phyloP scores from a whole-genome alignment of 2,329 filamentous ascomycete genomes.

The Curvularia verruculosa region DNA sequence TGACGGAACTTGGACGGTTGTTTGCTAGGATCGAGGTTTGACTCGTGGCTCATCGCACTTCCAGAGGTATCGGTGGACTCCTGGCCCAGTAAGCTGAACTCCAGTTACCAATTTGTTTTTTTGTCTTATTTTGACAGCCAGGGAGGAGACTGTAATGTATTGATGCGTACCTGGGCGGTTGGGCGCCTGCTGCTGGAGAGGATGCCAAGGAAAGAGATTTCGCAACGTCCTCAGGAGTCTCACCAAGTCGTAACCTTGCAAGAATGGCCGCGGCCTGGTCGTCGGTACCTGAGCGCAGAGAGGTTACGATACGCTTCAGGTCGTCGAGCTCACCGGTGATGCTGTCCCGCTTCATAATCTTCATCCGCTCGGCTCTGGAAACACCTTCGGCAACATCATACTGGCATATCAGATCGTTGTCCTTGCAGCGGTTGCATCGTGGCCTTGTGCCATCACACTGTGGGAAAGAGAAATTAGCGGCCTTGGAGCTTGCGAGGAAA shows the following conservation, averaged over 20 bases:
- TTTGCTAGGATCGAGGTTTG: conserved; percentile 12
- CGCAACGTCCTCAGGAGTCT: conserved; percentile 28
- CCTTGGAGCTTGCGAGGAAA: neutral
- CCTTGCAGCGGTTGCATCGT: conserved; percentile 28
- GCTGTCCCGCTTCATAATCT: conserved; percentile 29
- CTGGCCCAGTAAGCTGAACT: conserved; percentile 25
- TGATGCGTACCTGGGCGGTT: conserved; percentile 26
- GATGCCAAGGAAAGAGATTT: conserved; percentile 22
- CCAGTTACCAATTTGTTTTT: conserved; percentile 18
- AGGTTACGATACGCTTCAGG: conserved; percentile 29
- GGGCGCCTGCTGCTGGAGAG: conserved; percentile 12
- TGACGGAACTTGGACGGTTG: conserved; percentile 8
- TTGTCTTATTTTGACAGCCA: conserved; percentile 10
- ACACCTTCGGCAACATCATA: conserved; percentile 36
- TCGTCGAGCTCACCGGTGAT: conserved; percentile 27
- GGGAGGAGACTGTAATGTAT: conserved; percentile 6
- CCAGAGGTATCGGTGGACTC: conserved; percentile 24
- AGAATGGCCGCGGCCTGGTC: conserved; percentile 28
- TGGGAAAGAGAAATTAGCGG: neutral
- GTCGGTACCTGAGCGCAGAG: conserved; percentile 28
- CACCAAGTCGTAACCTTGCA: conserved; percentile 27
- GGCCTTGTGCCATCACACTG: conserved; percentile 34
- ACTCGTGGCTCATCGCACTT: conserved; percentile 24
- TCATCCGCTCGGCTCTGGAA: conserved; percentile 35
- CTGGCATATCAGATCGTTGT: conserved; percentile 26